phyloP scores from a whole-genome alignment of 352 stramenopile species.

The Globisporangium spinosum region DNA sequence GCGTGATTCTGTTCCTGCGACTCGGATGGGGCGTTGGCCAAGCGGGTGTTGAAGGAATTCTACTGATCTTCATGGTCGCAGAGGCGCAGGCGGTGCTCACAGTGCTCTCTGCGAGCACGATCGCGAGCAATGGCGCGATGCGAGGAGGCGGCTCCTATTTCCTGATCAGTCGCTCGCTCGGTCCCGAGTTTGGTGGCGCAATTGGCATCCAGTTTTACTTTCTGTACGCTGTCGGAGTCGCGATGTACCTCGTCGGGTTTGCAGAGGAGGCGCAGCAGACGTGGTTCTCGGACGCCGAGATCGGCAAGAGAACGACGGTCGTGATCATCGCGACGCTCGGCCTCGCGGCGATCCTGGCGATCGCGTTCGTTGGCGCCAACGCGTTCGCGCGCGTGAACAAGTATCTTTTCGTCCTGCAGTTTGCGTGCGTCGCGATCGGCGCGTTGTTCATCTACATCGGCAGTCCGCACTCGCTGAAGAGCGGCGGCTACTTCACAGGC shows the following conservation, averaged over 20 bases:
- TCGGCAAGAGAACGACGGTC: slow-evolving; percentile 41
- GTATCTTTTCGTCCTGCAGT: slow-evolving; percentile 69
- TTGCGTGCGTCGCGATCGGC: slow-evolving; percentile 53
- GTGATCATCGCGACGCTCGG: slow-evolving; percentile 50
- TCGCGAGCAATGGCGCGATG: slow-evolving; percentile 87
- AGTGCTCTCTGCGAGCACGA: slow-evolving; percentile 71
- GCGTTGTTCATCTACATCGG: slow-evolving; percentile 43
- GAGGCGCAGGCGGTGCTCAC: slow-evolving; percentile 69
- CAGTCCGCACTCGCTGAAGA: slow-evolving; percentile 32
- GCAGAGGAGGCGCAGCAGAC: slow-evolving; percentile 62
- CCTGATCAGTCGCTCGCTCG: slow-evolving; percentile 64
- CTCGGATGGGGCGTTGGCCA: slow-evolving; percentile 84
- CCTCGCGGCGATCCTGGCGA: slow-evolving; percentile 37
- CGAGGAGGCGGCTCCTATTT: slow-evolving; percentile 62
- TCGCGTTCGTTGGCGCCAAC: slow-evolving; percentile 63
- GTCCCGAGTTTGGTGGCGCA: slow-evolving; percentile 83
- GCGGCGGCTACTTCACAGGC: slow-evolving; percentile 52
- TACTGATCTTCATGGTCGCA: slow-evolving; percentile 67
- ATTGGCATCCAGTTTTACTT: slow-evolving; percentile 91
- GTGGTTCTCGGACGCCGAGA: slow-evolving; percentile 34
- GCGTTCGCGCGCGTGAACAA: slow-evolving; percentile 75
- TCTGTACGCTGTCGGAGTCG: slow-evolving; percentile 58
- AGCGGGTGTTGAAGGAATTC: slow-evolving; percentile 67
- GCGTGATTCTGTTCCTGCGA: slow-evolving; percentile 88
- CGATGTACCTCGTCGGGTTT: slow-evolving; percentile 82